These are phyloP conservation scores for Kernera saxatilis DNA, from an alignment of 345 rosid genomes.

Conservation along the genomic window DNA sequence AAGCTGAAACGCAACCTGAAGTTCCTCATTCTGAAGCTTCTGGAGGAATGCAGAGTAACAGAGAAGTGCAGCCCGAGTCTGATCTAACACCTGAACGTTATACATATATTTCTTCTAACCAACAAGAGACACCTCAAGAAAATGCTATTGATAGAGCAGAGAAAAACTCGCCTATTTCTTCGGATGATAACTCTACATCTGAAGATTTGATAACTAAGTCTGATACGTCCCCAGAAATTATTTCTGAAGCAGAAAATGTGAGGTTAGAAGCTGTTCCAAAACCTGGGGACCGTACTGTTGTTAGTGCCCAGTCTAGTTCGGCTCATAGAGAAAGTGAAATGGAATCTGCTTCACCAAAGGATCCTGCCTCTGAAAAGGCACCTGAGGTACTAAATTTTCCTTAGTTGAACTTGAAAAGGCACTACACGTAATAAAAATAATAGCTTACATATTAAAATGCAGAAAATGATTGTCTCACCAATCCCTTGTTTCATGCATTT, in stretches of 20 bases:
- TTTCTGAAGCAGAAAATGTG: conserved; percentile 28
- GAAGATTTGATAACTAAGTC: conserved; percentile 28
- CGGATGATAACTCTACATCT: conserved; percentile 21
- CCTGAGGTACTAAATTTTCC: conserved; percentile 14
- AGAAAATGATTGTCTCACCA: not conserved
- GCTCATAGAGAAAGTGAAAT: conserved; percentile 25
- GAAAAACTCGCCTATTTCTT: conserved; percentile 20
- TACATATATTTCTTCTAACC: conserved; percentile 25
- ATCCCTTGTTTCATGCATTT: conserved; percentile 1
- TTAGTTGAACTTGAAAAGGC: not conserved
- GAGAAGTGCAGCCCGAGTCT: conserved; percentile 28
- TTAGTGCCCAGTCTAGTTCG: conserved; percentile 20
- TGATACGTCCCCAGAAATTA: conserved; percentile 26
- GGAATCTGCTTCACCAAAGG: conserved; percentile 14
- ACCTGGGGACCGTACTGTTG: conserved; percentile 34
- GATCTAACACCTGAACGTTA: conserved; percentile 36
- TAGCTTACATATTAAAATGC: not conserved
- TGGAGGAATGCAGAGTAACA: conserved; percentile 25
- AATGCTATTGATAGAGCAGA: conserved; percentile 27
- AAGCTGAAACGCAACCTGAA: conserved; percentile 34
- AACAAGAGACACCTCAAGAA: conserved; percentile 35
- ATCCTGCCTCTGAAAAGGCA: conserved; percentile 18
- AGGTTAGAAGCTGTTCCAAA: conserved; percentile 31
- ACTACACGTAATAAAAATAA: not conserved
- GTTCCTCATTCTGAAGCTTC: conserved; percentile 31